Evolutionary conservation across 2,329 filamentous ascomycete genomes (phyloP), one percentile per base, ranked within the genome.

Genomic region (Alternaria rosae): DNA sequence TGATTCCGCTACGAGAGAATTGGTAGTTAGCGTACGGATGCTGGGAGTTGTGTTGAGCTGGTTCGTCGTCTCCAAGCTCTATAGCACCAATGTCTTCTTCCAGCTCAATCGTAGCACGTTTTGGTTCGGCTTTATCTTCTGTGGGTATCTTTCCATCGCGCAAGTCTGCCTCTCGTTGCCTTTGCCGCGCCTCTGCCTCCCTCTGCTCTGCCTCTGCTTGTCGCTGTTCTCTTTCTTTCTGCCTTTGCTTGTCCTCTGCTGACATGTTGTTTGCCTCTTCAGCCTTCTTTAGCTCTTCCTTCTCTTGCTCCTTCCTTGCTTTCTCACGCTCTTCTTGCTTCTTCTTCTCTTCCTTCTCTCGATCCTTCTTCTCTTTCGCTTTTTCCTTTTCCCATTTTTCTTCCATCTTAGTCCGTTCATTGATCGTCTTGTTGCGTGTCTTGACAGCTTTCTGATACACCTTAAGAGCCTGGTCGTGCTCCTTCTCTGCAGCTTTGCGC

Each of bases 401-500:
- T 70, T 85, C 74, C 2, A 89, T 78, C 73, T 90, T 91, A 35
- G 86, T 82, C 7, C 88, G 85, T 59, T 91, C 88, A 50, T 85
- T 85, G 73, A 92, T 82, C 10, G 86, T 85, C 68, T 86, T 90
- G 41, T 89, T 86, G 35, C 88, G 88, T 61, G 89, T 85, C 76
- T 91, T 92, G 62, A 91, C 77, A 11, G 88, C 86, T 70, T 87
- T 85, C 26, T 90, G 85, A 73, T 92, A 91, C 9, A 83, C 83
- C 72, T 92, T 92, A 30, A 88, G 82, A 1, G 83, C 82, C 12
- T 86, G 84, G 54, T 87, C 86, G 57, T 88, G 84, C 70, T 92
- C 89, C 59, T 89, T 91, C 70, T 92, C 88, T 2, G 89, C 90
- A 42, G 88, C 84, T 70, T 91, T 92, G 9, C 88, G 86, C 26